phyloP scores from a whole-genome alignment of 257 asterid species.

The Capsicum baccatum region DNA sequence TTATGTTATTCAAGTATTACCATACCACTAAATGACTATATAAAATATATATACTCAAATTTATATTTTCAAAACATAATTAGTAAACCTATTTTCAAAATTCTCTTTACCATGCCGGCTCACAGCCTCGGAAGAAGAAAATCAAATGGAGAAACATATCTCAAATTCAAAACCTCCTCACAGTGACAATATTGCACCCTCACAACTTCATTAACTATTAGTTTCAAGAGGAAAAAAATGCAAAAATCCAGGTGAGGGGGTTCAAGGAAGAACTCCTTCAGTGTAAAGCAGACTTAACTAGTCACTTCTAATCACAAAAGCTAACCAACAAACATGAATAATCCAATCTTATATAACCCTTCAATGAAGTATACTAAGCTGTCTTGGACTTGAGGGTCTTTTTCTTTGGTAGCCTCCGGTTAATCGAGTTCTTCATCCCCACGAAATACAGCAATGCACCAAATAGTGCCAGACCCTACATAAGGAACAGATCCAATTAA shows the following conservation, averaged over 20 bases:
- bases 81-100: neutral
- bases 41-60: no score
- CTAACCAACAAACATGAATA: conserved; percentile 29
- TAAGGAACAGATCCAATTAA: conserved; percentile 9
- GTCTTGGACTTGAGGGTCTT: conserved; percentile 65
- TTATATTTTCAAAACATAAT: no score
- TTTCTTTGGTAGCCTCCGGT: conserved; percentile 66
- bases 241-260: conserved; percentile 10
- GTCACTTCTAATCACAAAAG: conserved; percentile 20
- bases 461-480: conserved; percentile 62
- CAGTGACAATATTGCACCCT: conserved; percentile 3
- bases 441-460: conserved; percentile 82
- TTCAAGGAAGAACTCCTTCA: neutral
- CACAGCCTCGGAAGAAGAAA: neutral
- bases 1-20: no score
- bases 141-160: neutral
- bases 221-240: conserved; percentile 8
- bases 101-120: neutral
- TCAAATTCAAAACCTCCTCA: neutral
- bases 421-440: conserved; percentile 77
- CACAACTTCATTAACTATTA: neutral
- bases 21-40: no score
- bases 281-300: conserved; percentile 1
- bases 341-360: conserved; percentile 32
- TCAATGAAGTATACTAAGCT: conserved; percentile 43